Conservation (phyloP, 768 basidiomycete species). For the Xanthoconium purpureum region DNA sequence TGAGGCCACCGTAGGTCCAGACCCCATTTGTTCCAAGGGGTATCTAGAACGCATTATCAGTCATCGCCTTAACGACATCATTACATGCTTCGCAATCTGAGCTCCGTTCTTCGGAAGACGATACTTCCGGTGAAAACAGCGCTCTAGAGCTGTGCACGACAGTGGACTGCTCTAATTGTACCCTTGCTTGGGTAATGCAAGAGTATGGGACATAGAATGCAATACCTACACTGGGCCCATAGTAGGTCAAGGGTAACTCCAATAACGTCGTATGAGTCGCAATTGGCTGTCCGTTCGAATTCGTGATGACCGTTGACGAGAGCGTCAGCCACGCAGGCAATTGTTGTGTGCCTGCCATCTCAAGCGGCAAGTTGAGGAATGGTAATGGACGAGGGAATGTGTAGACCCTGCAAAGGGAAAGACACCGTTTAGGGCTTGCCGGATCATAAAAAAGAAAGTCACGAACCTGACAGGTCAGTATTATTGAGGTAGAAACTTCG, state of each 20-base stretch:
- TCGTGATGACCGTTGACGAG: constrained; percentile 48
- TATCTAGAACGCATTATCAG: constrained; percentile 47
- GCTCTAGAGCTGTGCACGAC: not conserved
- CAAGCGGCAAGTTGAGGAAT: constrained; percentile 8
- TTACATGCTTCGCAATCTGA: constrained; percentile 2
- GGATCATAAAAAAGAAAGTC: not conserved
- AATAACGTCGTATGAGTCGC: constrained; percentile 59
- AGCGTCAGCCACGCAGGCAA: constrained; percentile 73
- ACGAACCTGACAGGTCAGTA: constrained; percentile 17
- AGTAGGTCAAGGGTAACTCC: constrained; percentile 74
- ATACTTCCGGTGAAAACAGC: not conserved
- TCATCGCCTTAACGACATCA: constrained; percentile 4
- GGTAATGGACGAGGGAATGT: constrained; percentile 28
- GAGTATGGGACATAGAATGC: not conserved
- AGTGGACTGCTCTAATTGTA: not conserved
- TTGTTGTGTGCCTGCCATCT: constrained; percentile 50
- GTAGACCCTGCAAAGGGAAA: constrained; percentile 15
- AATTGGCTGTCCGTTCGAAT: constrained; percentile 49
- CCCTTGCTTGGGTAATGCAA: not conserved
- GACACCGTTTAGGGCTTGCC: not conserved
- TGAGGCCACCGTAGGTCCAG: constrained; percentile 75
- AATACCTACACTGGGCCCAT: constrained; percentile 72
- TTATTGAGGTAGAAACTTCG: constrained; percentile 9
- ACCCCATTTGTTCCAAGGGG: constrained; percentile 60
- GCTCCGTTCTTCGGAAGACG: not conserved